phyloP scores from a whole-genome alignment of 441 rosid species.

The Eutrema salsugineum region DNA sequence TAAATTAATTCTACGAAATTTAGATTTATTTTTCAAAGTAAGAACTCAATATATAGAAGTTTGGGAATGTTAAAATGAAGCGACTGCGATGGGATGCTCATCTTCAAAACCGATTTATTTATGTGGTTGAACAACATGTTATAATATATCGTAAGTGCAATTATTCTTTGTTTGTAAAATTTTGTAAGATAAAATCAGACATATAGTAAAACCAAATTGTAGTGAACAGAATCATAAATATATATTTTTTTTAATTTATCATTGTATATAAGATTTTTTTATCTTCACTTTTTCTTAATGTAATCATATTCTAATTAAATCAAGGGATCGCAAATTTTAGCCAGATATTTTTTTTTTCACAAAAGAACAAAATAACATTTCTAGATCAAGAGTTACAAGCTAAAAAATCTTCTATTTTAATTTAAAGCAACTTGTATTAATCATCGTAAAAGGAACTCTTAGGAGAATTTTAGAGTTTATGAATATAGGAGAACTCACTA shows the following conservation, averaged over 20 bases:
- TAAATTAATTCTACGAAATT: no score
- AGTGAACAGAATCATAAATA: no score
- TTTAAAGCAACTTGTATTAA: background rate
- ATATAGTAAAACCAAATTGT: no score
- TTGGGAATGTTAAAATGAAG: no score
- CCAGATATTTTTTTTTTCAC: background rate
- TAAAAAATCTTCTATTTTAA: background rate
- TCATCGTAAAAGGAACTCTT: slow-evolving; percentile 42
- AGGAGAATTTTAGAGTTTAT: slow-evolving; percentile 40
- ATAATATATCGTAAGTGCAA: slow-evolving; percentile 44
- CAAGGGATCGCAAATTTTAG: background rate
- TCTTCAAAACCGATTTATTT: slow-evolving; percentile 36
- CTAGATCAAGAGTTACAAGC: background rate
- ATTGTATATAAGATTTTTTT: background rate
- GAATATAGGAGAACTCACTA: slow-evolving; percentile 35
- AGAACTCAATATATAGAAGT: no score
- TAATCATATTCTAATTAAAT: background rate
- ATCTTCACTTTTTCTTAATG: background rate
- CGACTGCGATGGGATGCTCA: slow-evolving; percentile 41
- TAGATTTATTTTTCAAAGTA: no score
- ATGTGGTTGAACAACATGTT: slow-evolving; percentile 41
- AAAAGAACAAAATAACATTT: background rate
- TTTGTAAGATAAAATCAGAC: no score
- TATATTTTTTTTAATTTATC: background rate
- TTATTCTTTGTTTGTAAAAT: background rate